Evolutionary conservation across 179 eudicot species (phyloP).

Genomic region (Beta corolliflora): DNA sequence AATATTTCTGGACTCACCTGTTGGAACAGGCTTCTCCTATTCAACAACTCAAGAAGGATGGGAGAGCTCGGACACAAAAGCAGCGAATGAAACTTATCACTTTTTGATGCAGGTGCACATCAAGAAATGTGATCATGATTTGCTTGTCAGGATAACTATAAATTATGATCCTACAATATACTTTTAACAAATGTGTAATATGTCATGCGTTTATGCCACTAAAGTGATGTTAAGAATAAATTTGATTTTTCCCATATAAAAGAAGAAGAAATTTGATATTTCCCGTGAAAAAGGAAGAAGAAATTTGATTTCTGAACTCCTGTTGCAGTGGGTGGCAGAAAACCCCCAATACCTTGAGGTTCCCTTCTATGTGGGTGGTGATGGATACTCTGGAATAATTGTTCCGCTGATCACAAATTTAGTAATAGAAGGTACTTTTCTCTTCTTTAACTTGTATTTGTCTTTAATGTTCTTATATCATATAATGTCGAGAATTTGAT

Average conservation of each 20-base stretch:
- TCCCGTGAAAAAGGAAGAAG: not conserved
- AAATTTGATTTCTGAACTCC: not conserved
- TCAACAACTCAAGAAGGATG: constrained; percentile 47
- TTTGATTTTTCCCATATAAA: too few relatives aligned
- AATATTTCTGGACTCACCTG: constrained; percentile 45
- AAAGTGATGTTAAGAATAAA: too few relatives aligned
- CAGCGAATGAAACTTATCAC: constrained; percentile 43
- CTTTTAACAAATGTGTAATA: not conserved
- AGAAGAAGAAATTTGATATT: too few relatives aligned
- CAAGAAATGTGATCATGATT: not conserved
- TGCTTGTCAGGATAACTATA: not conserved
- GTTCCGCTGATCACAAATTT: constrained; percentile 45
- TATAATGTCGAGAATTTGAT: not conserved
- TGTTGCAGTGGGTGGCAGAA: constrained; percentile 46
- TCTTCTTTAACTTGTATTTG: not conserved
- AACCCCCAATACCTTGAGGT: constrained; percentile 44
- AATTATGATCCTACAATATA: not conserved
- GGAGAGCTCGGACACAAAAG: constrained; percentile 51
- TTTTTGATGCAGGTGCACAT: constrained; percentile 47
- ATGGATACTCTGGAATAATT: constrained; percentile 47
- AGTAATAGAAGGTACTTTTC: constrained; percentile 36
- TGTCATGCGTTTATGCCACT: too few relatives aligned
- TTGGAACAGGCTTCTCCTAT: constrained; percentile 53
- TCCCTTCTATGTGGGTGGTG: constrained; percentile 49
- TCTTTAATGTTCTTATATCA: not conserved